Conservation (phyloP, 257 asterid species). For the Solanum etuberosum region DNA sequence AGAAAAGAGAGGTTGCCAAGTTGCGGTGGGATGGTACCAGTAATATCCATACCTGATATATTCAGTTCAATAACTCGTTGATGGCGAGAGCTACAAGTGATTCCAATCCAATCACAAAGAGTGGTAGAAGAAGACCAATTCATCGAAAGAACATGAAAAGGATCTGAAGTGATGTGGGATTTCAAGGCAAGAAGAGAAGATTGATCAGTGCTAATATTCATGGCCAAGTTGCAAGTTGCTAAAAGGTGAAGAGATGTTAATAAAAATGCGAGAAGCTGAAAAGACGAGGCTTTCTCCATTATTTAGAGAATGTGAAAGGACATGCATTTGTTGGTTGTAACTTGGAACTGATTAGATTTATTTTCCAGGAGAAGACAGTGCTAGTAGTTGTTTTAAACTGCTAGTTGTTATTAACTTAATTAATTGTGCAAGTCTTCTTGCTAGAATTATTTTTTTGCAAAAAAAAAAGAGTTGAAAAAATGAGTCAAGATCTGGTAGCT, state of each 20-base stretch:
- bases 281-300: neutral
- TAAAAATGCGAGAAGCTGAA: neutral
- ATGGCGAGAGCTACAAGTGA: slow-evolving; percentile 19
- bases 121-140: slow-evolving; percentile 12
- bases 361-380: neutral
- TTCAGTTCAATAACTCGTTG: neutral
- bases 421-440: neutral
- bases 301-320: neutral
- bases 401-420: neutral
- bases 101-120: slow-evolving; percentile 17
- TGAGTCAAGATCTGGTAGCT: neutral
- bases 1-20: slow-evolving; percentile 36
- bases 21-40: slow-evolving; percentile 11
- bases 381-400: neutral
- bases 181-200: slow-evolving; percentile 12
- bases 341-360: neutral
- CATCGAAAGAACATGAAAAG: neutral
- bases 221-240: neutral
- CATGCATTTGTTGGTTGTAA: neutral
- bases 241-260: neutral
- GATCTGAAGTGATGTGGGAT: neutral
- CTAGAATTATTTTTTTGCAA: neutral
- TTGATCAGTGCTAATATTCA: slow-evolving; percentile 14
- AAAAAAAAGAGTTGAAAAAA: neutral
- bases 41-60: slow-evolving; percentile 2